These are phyloP conservation scores for Marasmius tenuissimus DNA, from an alignment of 1,284 basidiomycete genomes.

Conservation along the genomic window DNA sequence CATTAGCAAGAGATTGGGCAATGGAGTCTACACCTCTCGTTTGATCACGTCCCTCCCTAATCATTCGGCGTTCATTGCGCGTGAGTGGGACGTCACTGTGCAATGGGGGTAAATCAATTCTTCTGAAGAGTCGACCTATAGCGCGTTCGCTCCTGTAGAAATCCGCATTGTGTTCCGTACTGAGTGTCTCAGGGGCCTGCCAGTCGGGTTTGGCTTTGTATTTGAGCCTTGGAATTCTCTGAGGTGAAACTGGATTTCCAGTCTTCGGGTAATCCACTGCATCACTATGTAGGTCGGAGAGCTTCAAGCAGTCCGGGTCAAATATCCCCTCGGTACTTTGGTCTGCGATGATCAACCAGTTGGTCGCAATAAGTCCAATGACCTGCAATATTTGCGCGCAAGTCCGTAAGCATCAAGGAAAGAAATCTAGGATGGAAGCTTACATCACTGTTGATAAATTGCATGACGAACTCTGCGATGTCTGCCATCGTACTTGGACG, in stretches of 20 bases:
- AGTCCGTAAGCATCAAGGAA: constrained; percentile 1
- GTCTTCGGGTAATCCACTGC: constrained; percentile 73
- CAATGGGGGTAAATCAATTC: constrained; percentile 35
- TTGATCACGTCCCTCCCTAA: neutral
- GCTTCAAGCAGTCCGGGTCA: constrained; percentile 56
- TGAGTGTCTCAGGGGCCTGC: constrained; percentile 60
- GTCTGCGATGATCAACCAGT: constrained; percentile 70
- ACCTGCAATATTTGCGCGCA: constrained; percentile 31
- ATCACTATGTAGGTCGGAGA: constrained; percentile 68
- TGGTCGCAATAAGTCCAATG: constrained; percentile 60
- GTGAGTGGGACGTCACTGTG: neutral
- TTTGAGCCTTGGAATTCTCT: constrained; percentile 5
- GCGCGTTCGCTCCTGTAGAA: constrained; percentile 53
- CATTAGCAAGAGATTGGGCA: neutral
- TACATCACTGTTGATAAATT: constrained; percentile 70
- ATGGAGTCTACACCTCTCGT: constrained; percentile 1
- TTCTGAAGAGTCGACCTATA: constrained; percentile 58
- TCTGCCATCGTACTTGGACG: constrained; percentile 64
- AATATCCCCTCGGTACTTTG: constrained; percentile 52
- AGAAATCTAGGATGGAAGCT: constrained; percentile 16
- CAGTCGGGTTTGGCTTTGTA: constrained; percentile 47
- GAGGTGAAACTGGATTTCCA: constrained; percentile 49
- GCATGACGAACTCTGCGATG: constrained; percentile 72
- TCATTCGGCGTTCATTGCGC: neutral
- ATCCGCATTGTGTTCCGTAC: constrained; percentile 24